Evolutionary conservation across 2,329 filamentous ascomycete species (phyloP).

Genomic region (Beauveria brongniartii): DNA sequence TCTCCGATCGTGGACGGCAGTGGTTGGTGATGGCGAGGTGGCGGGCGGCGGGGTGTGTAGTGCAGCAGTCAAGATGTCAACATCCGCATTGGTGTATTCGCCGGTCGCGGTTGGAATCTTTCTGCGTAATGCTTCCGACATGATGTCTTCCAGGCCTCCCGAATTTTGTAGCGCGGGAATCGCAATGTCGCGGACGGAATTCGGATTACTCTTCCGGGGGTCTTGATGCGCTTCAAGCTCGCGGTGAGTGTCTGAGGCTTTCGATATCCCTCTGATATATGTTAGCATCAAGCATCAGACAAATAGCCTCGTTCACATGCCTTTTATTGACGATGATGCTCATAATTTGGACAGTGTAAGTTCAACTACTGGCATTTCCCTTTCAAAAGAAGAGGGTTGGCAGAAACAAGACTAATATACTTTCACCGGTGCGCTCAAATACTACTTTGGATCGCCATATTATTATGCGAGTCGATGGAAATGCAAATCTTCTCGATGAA

Average conservation of each 20-base stretch:
- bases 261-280: no score
- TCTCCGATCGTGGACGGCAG: not conserved
- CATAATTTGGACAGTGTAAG: not conserved
- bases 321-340: no score
- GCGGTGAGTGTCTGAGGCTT: no score
- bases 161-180: not conserved
- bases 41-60: not conserved
- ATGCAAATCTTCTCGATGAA: not conserved
- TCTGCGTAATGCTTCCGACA: not conserved
- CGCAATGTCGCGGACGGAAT: no score
- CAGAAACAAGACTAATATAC: not conserved
- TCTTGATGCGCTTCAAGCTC: no score
- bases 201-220: no score
- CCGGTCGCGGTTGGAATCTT: not conserved
- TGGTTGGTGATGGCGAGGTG: not conserved
- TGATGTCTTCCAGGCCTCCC: not conserved
- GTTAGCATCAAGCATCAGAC: no score
- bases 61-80: not conserved
- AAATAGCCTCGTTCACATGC: no score
- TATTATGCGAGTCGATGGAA: not conserved
- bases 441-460: conserved; percentile 4
- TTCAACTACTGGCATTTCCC: not conserved
- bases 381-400: not conserved
- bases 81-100: not conserved
- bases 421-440: not conserved